Conservation (phyloP, 768 basidiomycete genomes). For the Termitomyces sp. region DNA sequence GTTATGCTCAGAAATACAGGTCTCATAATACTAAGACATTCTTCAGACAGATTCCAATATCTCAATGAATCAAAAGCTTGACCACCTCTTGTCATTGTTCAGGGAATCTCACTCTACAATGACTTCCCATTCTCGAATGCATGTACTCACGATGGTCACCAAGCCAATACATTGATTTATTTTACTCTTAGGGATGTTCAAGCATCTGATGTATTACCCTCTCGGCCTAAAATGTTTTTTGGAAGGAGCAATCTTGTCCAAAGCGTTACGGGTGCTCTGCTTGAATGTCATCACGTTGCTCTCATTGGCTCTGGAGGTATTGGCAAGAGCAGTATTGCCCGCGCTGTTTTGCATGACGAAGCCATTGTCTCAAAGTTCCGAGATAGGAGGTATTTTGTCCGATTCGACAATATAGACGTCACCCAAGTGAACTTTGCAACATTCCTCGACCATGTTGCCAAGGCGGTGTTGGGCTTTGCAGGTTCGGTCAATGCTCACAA, state of each 20-base stretch:
- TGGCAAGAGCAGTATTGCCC: not conserved
- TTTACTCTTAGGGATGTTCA: not conserved
- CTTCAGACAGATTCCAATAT: constrained; percentile 5
- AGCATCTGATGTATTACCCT: not conserved
- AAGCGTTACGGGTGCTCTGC: not conserved
- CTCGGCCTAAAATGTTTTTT: not conserved
- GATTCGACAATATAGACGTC: too few species aligned
- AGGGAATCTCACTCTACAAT: not conserved
- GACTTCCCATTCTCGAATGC: not conserved
- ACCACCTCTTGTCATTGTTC: constrained; percentile 2
- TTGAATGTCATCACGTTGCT: not conserved
- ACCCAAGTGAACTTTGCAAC: too few species aligned
- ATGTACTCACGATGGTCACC: not conserved
- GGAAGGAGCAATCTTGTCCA: not conserved
- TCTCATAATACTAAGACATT: not conserved
- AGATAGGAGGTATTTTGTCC: too few species aligned
- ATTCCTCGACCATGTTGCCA: too few species aligned
- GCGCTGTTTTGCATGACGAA: not conserved
- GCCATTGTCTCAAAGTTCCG: not conserved
- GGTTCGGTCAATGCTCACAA: too few species aligned
- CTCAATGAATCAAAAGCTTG: constrained; percentile 4
- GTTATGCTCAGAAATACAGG: rapidly evolving
- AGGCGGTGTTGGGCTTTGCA: too few species aligned
- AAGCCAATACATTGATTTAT: not conserved
- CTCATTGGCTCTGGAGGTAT: not conserved